Conservation (phyloP, 805 yeast genomes). For the Candida piceae region DNA sequence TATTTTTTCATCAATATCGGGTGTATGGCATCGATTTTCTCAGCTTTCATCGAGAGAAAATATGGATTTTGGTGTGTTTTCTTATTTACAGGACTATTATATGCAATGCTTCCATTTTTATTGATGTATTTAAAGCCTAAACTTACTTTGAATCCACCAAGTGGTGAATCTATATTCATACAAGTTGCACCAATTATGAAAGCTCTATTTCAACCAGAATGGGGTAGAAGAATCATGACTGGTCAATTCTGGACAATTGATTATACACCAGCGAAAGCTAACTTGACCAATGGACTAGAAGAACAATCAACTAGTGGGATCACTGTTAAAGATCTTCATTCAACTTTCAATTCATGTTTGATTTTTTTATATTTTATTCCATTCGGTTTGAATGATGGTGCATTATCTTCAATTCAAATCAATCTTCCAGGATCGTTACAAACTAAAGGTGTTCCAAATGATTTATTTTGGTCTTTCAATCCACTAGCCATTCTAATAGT, state of each 20-base stretch:
- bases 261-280: constrained; percentile 7
- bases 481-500: constrained; percentile 46
- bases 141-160: constrained; percentile 30
- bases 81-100: constrained; percentile 48
- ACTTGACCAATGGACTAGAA: too few relatives aligned
- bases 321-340: constrained; percentile 38
- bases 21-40: constrained; percentile 43
- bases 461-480: constrained; percentile 48
- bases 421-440: constrained; percentile 49
- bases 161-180: constrained; percentile 41
- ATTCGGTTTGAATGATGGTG: constrained; percentile 39
- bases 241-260: constrained; percentile 38
- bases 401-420: constrained; percentile 42
- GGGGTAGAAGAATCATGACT: constrained; percentile 32
- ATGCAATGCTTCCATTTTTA: constrained; percentile 42
- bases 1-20: constrained; percentile 53
- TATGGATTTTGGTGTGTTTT: constrained; percentile 50
- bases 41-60: constrained; percentile 43
- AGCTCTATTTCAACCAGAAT: constrained; percentile 35
- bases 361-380: constrained; percentile 39
- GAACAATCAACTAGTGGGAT: too few relatives aligned
- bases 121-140: constrained; percentile 33
- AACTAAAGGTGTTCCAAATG: constrained; percentile 51
- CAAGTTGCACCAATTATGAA: constrained; percentile 35
- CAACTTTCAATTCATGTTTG: constrained; percentile 39